Evolutionary conservation across 306 rosid genomes (phyloP), one percentile per base, ranked within the genome.

Genomic region (Vicia faba): DNA sequence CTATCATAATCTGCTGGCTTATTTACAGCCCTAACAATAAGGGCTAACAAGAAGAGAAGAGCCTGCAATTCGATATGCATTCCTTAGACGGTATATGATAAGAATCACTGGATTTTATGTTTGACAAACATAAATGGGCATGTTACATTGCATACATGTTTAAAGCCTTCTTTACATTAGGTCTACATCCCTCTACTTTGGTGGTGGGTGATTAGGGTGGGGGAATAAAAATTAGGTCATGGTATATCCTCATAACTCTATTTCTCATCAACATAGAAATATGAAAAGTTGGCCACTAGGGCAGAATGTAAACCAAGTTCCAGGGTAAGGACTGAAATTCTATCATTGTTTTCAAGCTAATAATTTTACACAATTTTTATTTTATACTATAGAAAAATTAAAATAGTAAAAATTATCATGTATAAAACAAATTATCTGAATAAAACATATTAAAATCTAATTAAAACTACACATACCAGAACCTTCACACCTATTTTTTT

Each of bases 1-100:
- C 99, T 95, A 83, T 95, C 99, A 74, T 88, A 88, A 14, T 90
- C 95, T 36, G 61, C 79, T 28, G 95, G 95, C 78, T 67, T 85
- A 79, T 86, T 90, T 65, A 88, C 84, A 20, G 97, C 92, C 82
- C 91, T 87, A 69, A 90, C 97, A 54, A 87, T 57, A 29, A 95
- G 92, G 41, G 96, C 89, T 64, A 69, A 74, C 83, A 92, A 74
- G 95, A 92, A 92, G 57, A 92, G 86, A 67, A 66, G 77, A 48
- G 87, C 99, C 99, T 95, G 88, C 66, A 79, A 84, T 61, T 51
- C 44, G 66, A 68, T 39, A 56, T 63, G 31, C 67, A 74, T 65
- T 71, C 46, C 35, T 79, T 39, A 23, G 46, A 62, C 14, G 54
- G 31, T 33, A 57, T 7, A 51, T 28, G 60, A 57, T 44, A 76